Evolutionary conservation across 768 basidiomycete genomes (phyloP).

Genomic region (Lactifluus piperatus): DNA sequence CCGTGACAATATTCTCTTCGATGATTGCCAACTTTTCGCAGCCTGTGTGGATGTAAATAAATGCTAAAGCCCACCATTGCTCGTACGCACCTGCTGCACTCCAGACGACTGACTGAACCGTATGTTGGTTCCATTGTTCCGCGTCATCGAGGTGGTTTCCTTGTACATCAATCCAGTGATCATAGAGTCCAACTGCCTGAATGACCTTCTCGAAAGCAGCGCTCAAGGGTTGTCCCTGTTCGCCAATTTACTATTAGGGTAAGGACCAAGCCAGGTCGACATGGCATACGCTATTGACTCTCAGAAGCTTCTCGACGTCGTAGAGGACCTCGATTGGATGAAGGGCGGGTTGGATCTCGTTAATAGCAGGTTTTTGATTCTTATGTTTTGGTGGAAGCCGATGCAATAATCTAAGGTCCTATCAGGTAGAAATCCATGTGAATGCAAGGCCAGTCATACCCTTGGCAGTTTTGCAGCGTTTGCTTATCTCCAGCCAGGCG

Average conservation of each 20-base stretch:
- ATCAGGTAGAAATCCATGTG: not conserved
- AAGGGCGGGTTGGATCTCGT: constrained; percentile 67
- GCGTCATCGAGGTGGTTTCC: constrained; percentile 39
- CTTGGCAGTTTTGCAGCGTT: constrained; percentile 73
- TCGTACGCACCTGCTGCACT: constrained; percentile 45
- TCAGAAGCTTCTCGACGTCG: constrained; percentile 70
- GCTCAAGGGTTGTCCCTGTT: constrained; percentile 14
- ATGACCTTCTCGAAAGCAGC: constrained; percentile 60
- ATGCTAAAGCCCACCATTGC: not conserved
- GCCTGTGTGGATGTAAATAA: constrained; percentile 35
- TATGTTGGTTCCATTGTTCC: constrained; percentile 66
- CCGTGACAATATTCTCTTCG: constrained; percentile 62
- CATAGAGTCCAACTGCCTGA: constrained; percentile 59
- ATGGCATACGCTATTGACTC: constrained; percentile 47
- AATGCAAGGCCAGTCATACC: constrained; percentile 32
- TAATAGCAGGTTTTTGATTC: constrained; percentile 43
- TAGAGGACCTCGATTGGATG: constrained; percentile 70
- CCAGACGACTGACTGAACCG: constrained; percentile 70
- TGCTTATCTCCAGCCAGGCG: constrained; percentile 62
- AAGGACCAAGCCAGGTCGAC: not conserved
- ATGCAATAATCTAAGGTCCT: constrained; percentile 49
- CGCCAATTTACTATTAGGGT: not conserved
- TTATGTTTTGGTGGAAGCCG: constrained; percentile 50
- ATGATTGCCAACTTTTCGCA: constrained; percentile 54
- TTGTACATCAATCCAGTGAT: constrained; percentile 60